Conservation (phyloP, 805 yeast genomes). For the Spathaspora gorwiae region DNA sequence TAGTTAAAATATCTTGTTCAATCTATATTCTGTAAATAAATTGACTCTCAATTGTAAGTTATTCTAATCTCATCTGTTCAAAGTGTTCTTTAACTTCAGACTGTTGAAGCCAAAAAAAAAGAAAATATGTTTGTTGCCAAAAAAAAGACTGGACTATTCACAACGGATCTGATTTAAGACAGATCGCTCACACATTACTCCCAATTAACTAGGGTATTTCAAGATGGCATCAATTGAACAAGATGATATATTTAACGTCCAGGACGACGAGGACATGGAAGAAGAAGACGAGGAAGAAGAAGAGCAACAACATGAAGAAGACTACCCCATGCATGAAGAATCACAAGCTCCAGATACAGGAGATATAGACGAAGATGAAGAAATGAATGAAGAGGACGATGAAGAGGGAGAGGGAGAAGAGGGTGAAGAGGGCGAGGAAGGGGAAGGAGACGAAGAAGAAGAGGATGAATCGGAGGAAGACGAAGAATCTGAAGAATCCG, state of each 20-base stretch:
- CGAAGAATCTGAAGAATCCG: conserved; percentile 16
- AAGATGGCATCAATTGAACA: conserved; percentile 13
- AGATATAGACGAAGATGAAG: conserved; percentile 20
- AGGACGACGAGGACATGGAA: conserved; percentile 10
- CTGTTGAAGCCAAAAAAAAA: too few species aligned
- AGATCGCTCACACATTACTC: too few species aligned
- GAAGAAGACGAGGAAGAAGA: conserved; percentile 15
- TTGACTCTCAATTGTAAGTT: too few species aligned
- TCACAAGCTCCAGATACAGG: conserved; percentile 14
- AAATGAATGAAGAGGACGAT: conserved; percentile 11
- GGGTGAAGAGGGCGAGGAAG: conserved; percentile 14
- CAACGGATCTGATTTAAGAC: too few species aligned
- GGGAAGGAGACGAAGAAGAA: conserved; percentile 13
- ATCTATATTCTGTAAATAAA: too few species aligned
- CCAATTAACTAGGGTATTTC: too few species aligned
- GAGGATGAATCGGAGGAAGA: conserved; percentile 14
- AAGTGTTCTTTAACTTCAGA: too few species aligned
- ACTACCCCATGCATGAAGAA: conserved; percentile 18
- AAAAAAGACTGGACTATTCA: too few species aligned
- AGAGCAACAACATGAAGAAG: conserved; percentile 8
- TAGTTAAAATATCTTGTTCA: too few species aligned
- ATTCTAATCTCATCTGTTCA: too few species aligned
- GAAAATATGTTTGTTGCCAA: too few species aligned
- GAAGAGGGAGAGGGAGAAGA: conserved; percentile 16
- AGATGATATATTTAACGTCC: conserved; percentile 24